phyloP scores from a whole-genome alignment of 2,329 filamentous ascomycete species.

The Myriosclerotinia scirpicola region DNA sequence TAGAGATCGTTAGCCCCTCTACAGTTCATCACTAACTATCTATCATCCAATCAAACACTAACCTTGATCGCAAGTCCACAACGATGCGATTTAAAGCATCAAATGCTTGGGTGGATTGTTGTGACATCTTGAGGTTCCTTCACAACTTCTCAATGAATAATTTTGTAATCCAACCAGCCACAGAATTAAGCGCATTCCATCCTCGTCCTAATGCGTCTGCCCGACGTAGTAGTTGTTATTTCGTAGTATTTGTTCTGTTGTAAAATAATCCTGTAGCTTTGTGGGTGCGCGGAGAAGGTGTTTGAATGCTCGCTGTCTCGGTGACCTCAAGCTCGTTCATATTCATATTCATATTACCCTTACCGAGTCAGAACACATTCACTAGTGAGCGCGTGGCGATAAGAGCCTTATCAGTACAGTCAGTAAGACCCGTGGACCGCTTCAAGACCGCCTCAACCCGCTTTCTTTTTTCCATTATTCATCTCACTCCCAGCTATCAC shows the following conservation, averaged over 20 bases:
- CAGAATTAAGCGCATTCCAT: constrained; percentile 34
- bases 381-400: not conserved
- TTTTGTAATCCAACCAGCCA: constrained; percentile 26
- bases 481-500: no score
- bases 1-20: constrained; percentile 6
- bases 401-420: constrained; percentile 12
- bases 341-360: no score
- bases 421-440: no score
- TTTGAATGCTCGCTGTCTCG: not conserved
- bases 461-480: not conserved
- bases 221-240: constrained; percentile 10
- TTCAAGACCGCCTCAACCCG: not conserved
- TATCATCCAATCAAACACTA: constrained; percentile 30
- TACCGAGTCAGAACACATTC: not conserved
- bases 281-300: not conserved
- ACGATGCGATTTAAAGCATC: constrained; percentile 40
- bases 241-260: not conserved
- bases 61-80: constrained; percentile 39
- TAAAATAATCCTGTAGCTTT: not conserved
- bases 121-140: constrained; percentile 39
- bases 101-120: constrained; percentile 36
- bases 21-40: not conserved
- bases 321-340: constrained; percentile 4
- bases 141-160: constrained; percentile 18
- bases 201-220: constrained; percentile 33